A percentile compares a stretch with the other conserved stretches of the same genome.
phyloP scores from a whole-genome alignment of 2,329 filamentous ascomycete species.

The Xylariaceae sp. region DNA sequence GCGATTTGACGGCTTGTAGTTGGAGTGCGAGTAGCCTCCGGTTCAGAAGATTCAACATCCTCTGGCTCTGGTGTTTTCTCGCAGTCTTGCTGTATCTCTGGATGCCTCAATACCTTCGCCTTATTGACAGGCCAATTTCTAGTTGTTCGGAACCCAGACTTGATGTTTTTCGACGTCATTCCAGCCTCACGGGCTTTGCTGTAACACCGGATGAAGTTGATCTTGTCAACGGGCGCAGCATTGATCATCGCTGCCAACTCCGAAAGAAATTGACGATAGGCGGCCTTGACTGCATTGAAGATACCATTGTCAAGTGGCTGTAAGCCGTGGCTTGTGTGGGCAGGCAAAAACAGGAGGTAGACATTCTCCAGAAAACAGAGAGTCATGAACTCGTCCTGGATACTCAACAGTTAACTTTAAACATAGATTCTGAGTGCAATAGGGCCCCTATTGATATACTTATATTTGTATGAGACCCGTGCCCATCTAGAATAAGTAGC shows the following conservation, averaged over 20 bases:
- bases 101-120: too few relatives aligned
- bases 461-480: background rate
- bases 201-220: background rate
- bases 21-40: too few relatives aligned
- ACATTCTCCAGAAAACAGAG: background rate
- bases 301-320: background rate
- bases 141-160: too few relatives aligned
- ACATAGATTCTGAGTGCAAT: background rate
- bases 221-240: background rate
- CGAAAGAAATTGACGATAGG: background rate
- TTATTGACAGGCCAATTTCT: too few relatives aligned
- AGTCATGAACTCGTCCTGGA: background rate
- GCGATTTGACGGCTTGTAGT: too few relatives aligned
- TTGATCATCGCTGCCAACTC: background rate
- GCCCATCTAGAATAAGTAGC: background rate
- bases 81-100: too few relatives aligned
- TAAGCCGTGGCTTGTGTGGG: background rate
- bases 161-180: too few relatives aligned
- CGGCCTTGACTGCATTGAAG: background rate
- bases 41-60: too few relatives aligned
- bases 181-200: too few relatives aligned
- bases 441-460: background rate
- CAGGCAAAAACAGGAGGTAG: background rate
- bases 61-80: too few relatives aligned
- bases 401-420: too few relatives aligned